Evolutionary conservation across 176 grass and related monocot species (phyloP), one percentile per base, ranked within the genome.

Genomic region (Cymbopogon citratus): DNA sequence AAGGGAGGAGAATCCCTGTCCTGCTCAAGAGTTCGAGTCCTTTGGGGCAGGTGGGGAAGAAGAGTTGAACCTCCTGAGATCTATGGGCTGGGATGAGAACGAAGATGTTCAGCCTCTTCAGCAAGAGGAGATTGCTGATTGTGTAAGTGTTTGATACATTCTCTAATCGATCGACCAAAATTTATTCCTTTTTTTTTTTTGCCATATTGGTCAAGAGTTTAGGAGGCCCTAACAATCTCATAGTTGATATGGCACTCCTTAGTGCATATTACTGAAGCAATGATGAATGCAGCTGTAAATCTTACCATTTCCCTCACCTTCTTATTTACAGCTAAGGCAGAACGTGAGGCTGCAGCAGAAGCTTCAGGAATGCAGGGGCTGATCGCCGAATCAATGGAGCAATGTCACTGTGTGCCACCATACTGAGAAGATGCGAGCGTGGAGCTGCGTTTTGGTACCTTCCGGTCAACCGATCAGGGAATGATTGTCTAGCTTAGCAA

Each of bases 71-170:
- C 86, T 94, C 84, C 81, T 94, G 34, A 40, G 65, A 14, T 94
- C 89, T 49, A 89, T 94, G 81, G 92, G 89, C 34, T 91, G 92
- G 92, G 87, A 94, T 80, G 83, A 94, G 78, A 83, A 91, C 25
- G 91, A 79, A 45, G 67, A 61, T 26, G 91, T 91, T 71, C 85
- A 85, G 27, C 88, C 86, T 74, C 83, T 94, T 84, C 62, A 80
- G 73, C 80, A 91, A 57, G 91, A 94, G 78, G 91, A 94, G 66
- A 94, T 94, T 64, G 91, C 89, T 28, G 91, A 79, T 74, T 94
- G 81, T 83, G 88, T 90, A 83, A 90, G 88, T 85, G 33, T 74
- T 61, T 41, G 8, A 69, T 75, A 12, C 72, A 26, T 90, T 74
- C 34, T 26, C 54, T 66, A 67, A 12, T 57, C 57, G n/a, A 59